These are phyloP conservation scores for Hemisphaericaspora xylofermentans DNA, from an alignment of 1,139 yeast genomes.

Conservation along the genomic window DNA sequence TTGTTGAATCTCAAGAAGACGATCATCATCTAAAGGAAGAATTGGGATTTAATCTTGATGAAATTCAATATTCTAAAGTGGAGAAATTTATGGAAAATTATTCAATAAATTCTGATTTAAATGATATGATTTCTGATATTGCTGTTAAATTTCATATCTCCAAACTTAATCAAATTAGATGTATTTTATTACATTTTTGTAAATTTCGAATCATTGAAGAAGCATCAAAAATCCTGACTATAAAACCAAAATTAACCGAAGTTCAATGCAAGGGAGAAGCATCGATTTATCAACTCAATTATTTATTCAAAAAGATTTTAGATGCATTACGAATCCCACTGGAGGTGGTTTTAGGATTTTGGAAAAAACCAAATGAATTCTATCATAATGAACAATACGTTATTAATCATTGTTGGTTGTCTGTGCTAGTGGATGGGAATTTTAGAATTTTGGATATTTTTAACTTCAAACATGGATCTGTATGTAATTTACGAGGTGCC, in stretches of 20 bases:
- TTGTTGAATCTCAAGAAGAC: constrained; percentile 25
- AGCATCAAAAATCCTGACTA: constrained; percentile 35
- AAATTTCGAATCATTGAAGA: constrained; percentile 43
- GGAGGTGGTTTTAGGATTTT: constrained; percentile 77
- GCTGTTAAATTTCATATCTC: constrained; percentile 41
- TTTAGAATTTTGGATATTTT: constrained; percentile 72
- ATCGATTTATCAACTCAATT: constrained; percentile 72
- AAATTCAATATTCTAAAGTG: constrained; percentile 22
- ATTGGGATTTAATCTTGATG: constrained; percentile 19
- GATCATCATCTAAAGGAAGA: constrained; percentile 14
- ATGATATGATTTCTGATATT: constrained; percentile 47
- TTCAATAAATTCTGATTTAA: constrained; percentile 32
- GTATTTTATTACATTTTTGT: constrained; percentile 40
- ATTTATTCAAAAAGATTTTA: constrained; percentile 72
- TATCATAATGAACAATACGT: constrained; percentile 54
- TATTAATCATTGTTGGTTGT: constrained; percentile 86
- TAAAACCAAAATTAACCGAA: constrained; percentile 42
- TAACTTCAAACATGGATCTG: constrained; percentile 35
- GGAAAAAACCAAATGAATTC: constrained; percentile 71
- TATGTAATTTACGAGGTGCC: constrained; percentile 37
- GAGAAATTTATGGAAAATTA: constrained; percentile 36
- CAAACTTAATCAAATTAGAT: constrained; percentile 36
- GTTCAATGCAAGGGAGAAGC: constrained; percentile 41
- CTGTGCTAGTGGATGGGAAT: constrained; percentile 70
- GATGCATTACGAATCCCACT: constrained; percentile 69